phyloP scores from a whole-genome alignment of 2,329 filamentous ascomycete species.

The Colletotrichum filicis region DNA sequence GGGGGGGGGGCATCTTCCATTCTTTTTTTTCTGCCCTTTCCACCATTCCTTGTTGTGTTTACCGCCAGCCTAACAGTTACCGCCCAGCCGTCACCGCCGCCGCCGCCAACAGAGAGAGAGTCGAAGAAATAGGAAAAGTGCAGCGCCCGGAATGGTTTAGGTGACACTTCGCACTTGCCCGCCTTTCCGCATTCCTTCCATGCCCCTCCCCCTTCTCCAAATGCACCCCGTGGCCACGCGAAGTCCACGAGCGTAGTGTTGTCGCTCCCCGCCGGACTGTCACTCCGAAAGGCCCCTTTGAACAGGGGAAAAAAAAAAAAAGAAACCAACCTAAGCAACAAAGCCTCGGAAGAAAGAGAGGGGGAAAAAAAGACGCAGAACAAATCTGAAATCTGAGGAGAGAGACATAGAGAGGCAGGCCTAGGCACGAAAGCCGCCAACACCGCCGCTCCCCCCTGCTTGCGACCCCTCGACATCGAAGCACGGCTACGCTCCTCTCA shows the following conservation, averaged over 20 bases:
- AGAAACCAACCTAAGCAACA: neutral
- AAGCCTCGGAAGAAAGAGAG: neutral
- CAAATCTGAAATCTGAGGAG: neutral
- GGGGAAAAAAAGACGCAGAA: neutral
- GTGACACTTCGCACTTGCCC: neutral
- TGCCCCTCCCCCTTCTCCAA: neutral
- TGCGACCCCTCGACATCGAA: neutral
- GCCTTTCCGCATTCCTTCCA: neutral
- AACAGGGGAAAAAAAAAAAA: neutral
- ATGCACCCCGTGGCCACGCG: conserved; percentile 2
- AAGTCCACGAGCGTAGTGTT: neutral
- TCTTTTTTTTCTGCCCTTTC: neutral
- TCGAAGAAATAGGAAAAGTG: neutral
- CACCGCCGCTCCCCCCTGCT: neutral
- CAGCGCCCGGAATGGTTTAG: neutral
- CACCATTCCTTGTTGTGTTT: too few species aligned
- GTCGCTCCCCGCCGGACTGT: neutral
- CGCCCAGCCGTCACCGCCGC: neutral
- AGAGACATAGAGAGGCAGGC: neutral
- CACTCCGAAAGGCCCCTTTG: neutral
- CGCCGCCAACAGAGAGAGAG: neutral
- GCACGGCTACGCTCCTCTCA: neutral
- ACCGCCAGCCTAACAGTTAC: neutral
- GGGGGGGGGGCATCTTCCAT: neutral
- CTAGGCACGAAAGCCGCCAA: neutral